Conservation (phyloP, 1,284 basidiomycete species). For the Melampsora americana region DNA sequence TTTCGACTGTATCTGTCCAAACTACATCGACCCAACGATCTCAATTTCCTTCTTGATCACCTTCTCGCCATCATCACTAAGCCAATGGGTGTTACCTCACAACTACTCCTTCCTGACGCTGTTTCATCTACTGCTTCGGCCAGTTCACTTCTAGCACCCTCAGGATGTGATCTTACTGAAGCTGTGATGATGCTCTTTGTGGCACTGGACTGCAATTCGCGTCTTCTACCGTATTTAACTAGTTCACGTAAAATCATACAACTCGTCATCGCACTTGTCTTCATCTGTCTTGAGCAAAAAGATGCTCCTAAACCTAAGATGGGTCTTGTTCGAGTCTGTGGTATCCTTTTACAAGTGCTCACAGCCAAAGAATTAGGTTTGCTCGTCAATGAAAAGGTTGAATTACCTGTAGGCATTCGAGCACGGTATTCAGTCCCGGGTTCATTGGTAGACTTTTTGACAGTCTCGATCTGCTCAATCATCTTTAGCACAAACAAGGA, state of each 20-base stretch:
- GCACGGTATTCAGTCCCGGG: slow-evolving; percentile 40
- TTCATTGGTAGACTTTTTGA: slow-evolving; percentile 36
- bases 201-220: slow-evolving; percentile 24
- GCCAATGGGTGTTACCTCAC: slow-evolving; percentile 40
- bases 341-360: slow-evolving; percentile 30
- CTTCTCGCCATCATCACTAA: slow-evolving; percentile 33
- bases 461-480: slow-evolving; percentile 42
- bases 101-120: slow-evolving; percentile 25
- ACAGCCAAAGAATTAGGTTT: slow-evolving; percentile 30
- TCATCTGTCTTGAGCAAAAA: slow-evolving; percentile 42
- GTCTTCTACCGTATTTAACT: slow-evolving; percentile 23
- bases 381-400: slow-evolving; percentile 27
- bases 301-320: slow-evolving; percentile 27
- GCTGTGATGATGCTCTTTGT: slow-evolving; percentile 25
- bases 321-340: slow-evolving; percentile 34
- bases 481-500: slow-evolving; percentile 28
- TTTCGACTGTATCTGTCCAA: slow-evolving; percentile 41
- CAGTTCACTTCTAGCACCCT: slow-evolving; percentile 7
- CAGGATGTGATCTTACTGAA: slow-evolving; percentile 21
- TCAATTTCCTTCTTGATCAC: slow-evolving; percentile 31
- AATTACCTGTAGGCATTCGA: slow-evolving; percentile 37
- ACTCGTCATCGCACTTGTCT: slow-evolving; percentile 32
- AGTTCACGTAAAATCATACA: not conserved
- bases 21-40: slow-evolving; percentile 33
- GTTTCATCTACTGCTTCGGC: slow-evolving; percentile 12